A percentile compares a stretch with the other conserved stretches of the same genome.
phyloP scores from a whole-genome alignment of 2,329 filamentous ascomycete genomes.

The Coniochaeta sp. region DNA sequence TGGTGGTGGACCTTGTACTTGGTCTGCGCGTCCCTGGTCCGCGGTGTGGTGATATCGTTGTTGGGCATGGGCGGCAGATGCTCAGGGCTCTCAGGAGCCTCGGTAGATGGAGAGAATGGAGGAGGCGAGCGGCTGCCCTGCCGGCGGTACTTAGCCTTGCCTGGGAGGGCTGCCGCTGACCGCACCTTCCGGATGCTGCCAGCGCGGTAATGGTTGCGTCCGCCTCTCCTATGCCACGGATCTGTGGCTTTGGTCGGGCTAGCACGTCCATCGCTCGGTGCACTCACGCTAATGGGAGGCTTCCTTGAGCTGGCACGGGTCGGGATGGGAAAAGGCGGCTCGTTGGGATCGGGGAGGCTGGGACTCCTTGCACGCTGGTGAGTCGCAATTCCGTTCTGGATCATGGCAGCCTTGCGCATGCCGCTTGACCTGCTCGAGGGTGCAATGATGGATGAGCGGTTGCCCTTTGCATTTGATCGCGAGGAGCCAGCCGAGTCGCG shows the following conservation, averaged over 20 bases:
- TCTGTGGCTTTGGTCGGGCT: constrained; percentile 64
- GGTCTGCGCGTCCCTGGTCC: constrained; percentile 28
- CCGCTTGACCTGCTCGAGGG: constrained; percentile 44
- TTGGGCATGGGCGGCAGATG: constrained; percentile 62
- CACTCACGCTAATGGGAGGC: constrained; percentile 57
- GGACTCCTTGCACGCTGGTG: constrained; percentile 63
- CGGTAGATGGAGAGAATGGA: constrained; percentile 60
- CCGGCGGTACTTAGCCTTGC: constrained; percentile 41
- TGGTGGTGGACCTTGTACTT: constrained; percentile 43
- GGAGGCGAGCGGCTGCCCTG: constrained; percentile 49
- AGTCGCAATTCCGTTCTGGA: constrained; percentile 68
- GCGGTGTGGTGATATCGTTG: constrained; percentile 63
- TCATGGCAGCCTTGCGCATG: constrained; percentile 73
- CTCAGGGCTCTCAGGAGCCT: constrained; percentile 60
- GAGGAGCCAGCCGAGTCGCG: constrained; percentile 14
- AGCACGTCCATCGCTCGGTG: constrained; percentile 62
- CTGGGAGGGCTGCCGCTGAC: constrained; percentile 69
- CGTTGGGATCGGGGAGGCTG: constrained; percentile 50
- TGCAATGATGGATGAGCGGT: constrained; percentile 22
- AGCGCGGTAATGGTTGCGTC: constrained; percentile 41
- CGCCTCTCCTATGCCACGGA: constrained; percentile 46
- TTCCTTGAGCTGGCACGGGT: constrained; percentile 80
- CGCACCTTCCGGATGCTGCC: constrained; percentile 75
- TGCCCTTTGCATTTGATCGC: constrained; percentile 14
- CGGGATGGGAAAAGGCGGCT: constrained; percentile 89